These are phyloP conservation scores for Polygonum aviculare DNA, from an alignment of 148 eudicot species.

Conservation along the genomic window DNA sequence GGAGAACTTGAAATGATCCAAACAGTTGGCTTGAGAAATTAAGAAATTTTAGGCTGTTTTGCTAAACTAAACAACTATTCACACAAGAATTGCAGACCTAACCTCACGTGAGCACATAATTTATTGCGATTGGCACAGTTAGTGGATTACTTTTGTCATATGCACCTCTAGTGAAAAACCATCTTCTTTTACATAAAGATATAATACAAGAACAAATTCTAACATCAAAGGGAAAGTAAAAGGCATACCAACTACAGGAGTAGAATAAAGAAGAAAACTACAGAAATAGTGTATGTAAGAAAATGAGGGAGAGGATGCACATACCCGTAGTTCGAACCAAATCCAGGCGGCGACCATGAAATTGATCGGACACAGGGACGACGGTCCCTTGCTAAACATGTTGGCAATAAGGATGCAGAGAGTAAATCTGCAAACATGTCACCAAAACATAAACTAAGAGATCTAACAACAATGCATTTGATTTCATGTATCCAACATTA, in stretches of 20 bases:
- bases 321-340: constrained; percentile 71
- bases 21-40: background rate
- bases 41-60: background rate
- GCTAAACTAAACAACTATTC: background rate
- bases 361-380: constrained; percentile 73
- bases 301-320: background rate
- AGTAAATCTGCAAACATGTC: constrained; percentile 43
- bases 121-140: too few relatives aligned
- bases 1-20: background rate
- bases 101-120: background rate
- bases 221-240: background rate
- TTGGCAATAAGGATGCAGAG: constrained; percentile 57
- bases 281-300: background rate
- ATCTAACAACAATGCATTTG: background rate
- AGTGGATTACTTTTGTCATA: too few relatives aligned
- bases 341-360: constrained; percentile 83
- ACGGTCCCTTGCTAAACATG: constrained; percentile 51
- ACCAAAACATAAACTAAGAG: background rate
- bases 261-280: background rate
- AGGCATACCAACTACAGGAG: background rate
- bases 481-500: background rate
- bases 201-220: background rate
- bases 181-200: background rate
- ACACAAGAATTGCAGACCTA: background rate
- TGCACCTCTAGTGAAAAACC: too few relatives aligned